These are phyloP conservation scores for Venturia asperata DNA, from an alignment of 2,329 filamentous ascomycete genomes.

Conservation along the genomic window DNA sequence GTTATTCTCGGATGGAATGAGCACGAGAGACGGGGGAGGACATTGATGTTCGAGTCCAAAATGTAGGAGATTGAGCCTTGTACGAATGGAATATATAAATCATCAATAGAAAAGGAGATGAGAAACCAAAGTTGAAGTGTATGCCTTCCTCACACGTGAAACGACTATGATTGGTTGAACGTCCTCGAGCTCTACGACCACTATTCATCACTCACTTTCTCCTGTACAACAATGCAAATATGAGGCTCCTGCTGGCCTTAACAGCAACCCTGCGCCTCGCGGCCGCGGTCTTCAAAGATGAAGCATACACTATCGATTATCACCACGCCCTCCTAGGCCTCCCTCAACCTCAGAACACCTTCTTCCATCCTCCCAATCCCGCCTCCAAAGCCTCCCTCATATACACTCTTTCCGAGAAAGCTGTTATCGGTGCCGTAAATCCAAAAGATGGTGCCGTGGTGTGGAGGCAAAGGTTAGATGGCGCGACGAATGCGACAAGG, in stretches of 20 bases:
- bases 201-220: not conserved
- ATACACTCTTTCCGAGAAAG: slow-evolving; percentile 81
- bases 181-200: not conserved
- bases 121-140: not conserved
- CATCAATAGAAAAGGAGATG: not conserved
- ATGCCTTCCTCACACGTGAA: not conserved
- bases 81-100: not conserved
- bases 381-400: slow-evolving; percentile 81
- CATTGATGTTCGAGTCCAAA: not conserved
- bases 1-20: not conserved
- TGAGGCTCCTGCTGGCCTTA: slow-evolving; percentile 12
- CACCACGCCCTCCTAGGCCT: slow-evolving; percentile 83
- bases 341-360: slow-evolving; percentile 74
- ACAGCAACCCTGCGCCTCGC: not conserved
- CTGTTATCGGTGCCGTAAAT: slow-evolving; percentile 79
- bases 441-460: slow-evolving; percentile 76
- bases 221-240: slow-evolving; percentile 5
- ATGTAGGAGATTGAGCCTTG: not conserved
- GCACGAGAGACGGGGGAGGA: too few species aligned
- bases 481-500: slow-evolving; percentile 27
- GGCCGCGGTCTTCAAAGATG: slow-evolving; percentile 73
- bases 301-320: slow-evolving; percentile 87
- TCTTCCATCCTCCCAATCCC: slow-evolving; percentile 83
- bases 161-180: not conserved
- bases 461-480: slow-evolving; percentile 74